Base-by-base conservation (phyloP, 2,329 filamentous ascomycete genomes). In the Aspergillus amoenus region DNA sequence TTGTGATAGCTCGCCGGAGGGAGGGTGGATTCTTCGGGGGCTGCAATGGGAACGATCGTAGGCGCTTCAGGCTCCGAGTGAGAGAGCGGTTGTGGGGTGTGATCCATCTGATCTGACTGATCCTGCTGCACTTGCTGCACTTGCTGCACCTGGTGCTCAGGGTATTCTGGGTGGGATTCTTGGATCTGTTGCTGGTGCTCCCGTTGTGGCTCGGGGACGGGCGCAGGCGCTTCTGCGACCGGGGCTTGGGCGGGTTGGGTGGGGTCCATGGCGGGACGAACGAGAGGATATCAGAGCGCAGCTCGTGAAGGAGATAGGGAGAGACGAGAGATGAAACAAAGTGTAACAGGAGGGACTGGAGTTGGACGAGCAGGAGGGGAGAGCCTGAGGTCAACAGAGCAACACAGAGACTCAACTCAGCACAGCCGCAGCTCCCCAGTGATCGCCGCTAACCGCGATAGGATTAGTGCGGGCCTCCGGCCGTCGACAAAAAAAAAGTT, bases 11-110 rank as follows among this genome's bases (percentile, higher is more conserved):
- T 57, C 44, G 56, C 60, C 47, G 58, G 60, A 49, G 57, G 59
- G 62, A 59, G 56, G 47, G 62, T 62, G 21, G 68, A 61, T 61
- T 79, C 73, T 52, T 78, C 78, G 55, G 74, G 70, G 42, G 71
- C 66, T 37, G 71, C 70, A 44, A 68, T 64, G 57, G 69, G 67
- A 24, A 66, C 57, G 39, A 68, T 68, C 32, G 68, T 63, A 40
- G 67, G 62, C 21, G 55, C 58, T 41, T 63, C 59, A 17, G 66
- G 61, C 18, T 70, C 69, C 7, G 61, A 41, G 27, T 37, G 44
- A 1, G 52, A 27, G 8, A 41, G 15, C 2, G 37, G 32, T 13
- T 39, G 41, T 9, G 34, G 52, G 43, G 62, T 57, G n/a, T 63
- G 59, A 7, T 50, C 47, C n/a, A 11, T 32, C 39, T 39, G 17